These are phyloP conservation scores for Neckera pumila DNA, from an alignment of 225 moss, liverwort and hornwort species.

Conservation along the genomic window DNA sequence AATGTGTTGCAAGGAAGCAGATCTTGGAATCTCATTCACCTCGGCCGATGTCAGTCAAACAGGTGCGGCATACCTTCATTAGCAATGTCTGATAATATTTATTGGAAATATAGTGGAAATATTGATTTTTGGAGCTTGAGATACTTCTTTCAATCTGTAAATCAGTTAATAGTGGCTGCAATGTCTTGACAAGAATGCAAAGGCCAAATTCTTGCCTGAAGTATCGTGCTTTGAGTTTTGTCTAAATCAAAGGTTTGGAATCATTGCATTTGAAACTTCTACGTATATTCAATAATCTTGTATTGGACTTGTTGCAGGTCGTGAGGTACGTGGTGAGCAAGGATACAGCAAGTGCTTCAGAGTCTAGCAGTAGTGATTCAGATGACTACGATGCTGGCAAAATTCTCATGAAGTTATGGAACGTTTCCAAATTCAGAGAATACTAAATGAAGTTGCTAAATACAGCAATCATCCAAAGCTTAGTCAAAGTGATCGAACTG, in stretches of 20 bases:
- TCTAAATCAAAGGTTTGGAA: not conserved
- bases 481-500: not conserved
- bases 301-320: conserved; percentile 21
- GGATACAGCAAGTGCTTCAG: conserved; percentile 6
- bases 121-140: not conserved
- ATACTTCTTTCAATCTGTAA: not conserved
- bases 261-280: not conserved
- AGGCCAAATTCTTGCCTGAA: not conserved
- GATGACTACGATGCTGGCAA: conserved; percentile 16
- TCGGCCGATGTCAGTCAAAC: conserved; percentile 44
- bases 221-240: not conserved
- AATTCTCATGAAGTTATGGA: conserved; percentile 33
- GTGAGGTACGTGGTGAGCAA: conserved; percentile 36
- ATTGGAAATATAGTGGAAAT: not conserved
- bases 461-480: not conserved
- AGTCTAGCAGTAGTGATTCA: conserved; percentile 40
- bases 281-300: not conserved
- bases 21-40: conserved; percentile 31
- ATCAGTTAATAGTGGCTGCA: not conserved
- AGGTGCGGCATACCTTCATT: conserved; percentile 24
- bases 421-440: conserved; percentile 8
- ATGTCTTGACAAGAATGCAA: not conserved
- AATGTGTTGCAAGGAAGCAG: conserved; percentile 29
- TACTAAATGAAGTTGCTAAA: not conserved
- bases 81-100: not conserved